Evolutionary conservation across 1,284 basidiomycete genomes (phyloP).

Genomic region (Ceratobasidium sp.): DNA sequence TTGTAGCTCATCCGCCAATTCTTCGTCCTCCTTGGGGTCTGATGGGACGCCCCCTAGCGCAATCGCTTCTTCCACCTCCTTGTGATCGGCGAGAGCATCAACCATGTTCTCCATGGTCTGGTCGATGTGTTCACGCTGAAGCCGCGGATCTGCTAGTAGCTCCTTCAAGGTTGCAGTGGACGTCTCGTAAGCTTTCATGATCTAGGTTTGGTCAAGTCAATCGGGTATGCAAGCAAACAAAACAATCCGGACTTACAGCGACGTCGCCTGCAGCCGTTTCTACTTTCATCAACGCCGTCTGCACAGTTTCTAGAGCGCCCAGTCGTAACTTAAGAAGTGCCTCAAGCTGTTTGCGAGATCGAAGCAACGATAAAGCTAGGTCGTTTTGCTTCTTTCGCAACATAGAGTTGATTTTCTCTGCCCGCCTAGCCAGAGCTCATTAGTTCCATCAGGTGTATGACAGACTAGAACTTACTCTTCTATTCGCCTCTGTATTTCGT

Average conservation of each 20-base stretch:
- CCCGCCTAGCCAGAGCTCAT: slow-evolving; percentile 65
- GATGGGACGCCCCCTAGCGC: slow-evolving; percentile 65
- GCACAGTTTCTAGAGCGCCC: slow-evolving; percentile 79
- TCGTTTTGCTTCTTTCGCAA: slow-evolving; percentile 79
- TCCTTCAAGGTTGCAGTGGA: slow-evolving; percentile 82
- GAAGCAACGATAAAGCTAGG: slow-evolving; percentile 80
- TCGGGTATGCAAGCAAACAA: no score
- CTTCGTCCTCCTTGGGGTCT: slow-evolving; percentile 67
- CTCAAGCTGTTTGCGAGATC: slow-evolving; percentile 84
- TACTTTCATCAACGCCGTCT: slow-evolving; percentile 82
- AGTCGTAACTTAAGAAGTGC: slow-evolving; percentile 83
- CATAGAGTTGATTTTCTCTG: slow-evolving; percentile 73
- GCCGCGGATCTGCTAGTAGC: slow-evolving; percentile 83
- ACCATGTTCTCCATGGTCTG: slow-evolving; percentile 89
- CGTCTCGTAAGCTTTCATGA: slow-evolving; percentile 87
- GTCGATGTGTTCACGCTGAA: slow-evolving; percentile 84
- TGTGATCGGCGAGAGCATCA: slow-evolving; percentile 83
- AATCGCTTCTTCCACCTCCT: slow-evolving; percentile 86
- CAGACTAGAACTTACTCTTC: slow-evolving; percentile 67
- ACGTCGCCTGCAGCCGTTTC: slow-evolving; percentile 91
- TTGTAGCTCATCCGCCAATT: slow-evolving; percentile 63
- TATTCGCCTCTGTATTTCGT: slow-evolving; percentile 75
- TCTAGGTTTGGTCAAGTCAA: slow-evolving; percentile 68
- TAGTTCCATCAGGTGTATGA: slow-evolving; percentile 11
- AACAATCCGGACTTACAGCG: slow-evolving; percentile 69